Evolutionary conservation across 2,329 filamentous ascomycete genomes (phyloP), one percentile per base, ranked within the genome.

Genomic region (Biscogniauxia sp.): DNA sequence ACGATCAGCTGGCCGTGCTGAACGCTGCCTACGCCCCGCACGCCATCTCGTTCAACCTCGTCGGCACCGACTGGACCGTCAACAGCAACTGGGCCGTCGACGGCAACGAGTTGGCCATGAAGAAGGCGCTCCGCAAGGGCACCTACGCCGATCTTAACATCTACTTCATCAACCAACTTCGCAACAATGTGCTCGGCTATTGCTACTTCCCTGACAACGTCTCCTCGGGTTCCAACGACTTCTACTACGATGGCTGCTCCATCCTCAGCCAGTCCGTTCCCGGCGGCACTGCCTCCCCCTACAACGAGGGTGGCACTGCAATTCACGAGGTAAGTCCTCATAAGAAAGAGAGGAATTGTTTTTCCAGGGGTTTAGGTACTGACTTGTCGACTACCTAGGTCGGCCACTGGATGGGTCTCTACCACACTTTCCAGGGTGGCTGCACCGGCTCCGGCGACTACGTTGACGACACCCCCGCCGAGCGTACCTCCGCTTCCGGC

Each of bases 61-160:
- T 76, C 20, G 74, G 73, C 57, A 79, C 72, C 20, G 76, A 77
- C 58, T 78, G 74, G 63, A 81, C 81, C 41, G 71, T 82, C 66
- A 83, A 84, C 74, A 49, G 70, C 20, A 71, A 71, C 66, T 84
- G 80, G 80, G 78, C 79, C 28, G 64, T 61, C 15, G 80, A 78
- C 23, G 70, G 72, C 1, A 62, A 66, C n/a, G 76, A 80, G 61
- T 56, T 73, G 56, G 71, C 65, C 2, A 82, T 82, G 79, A 82
- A 81, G 75, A 68, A 61, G 49, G 67, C 74, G 25, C 79, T 82
- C 9, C 78, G 78, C 61, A 74, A 78, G 70, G 80, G 80, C 53
- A 73, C 73, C 60, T 82, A 81, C 70, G 61, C 68, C 11, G 71
- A 77, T 62, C 75, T 82, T 57, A 82, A 82, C 74, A 51, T 82